Conservation (phyloP, 2,329 filamentous ascomycete genomes). For the Xylariaceae sp. region DNA sequence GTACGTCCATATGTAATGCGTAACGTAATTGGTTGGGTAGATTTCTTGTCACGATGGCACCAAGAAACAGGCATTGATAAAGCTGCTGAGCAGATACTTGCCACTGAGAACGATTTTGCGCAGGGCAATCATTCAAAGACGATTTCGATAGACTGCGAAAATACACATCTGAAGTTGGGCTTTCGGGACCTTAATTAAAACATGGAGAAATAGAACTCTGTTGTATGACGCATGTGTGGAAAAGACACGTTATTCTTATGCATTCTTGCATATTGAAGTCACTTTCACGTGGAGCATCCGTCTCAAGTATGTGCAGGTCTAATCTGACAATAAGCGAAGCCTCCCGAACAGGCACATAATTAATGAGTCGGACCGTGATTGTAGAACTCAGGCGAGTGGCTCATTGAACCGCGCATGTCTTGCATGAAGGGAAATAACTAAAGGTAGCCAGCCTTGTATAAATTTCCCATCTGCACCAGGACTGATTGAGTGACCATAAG, state of each 20-base stretch:
- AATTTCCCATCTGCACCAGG: constrained; percentile 11
- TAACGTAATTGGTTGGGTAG: constrained; percentile 12
- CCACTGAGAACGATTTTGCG: constrained; percentile 11
- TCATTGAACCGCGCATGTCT: constrained; percentile 22
- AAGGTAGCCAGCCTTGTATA: constrained; percentile 22
- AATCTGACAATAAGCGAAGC: constrained; percentile 17
- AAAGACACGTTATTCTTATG: constrained; percentile 16
- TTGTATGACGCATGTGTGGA: constrained; percentile 20
- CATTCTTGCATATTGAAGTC: constrained; percentile 14
- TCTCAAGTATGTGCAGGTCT: constrained; percentile 7
- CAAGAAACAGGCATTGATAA: constrained; percentile 17
- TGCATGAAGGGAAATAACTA: constrained; percentile 24
- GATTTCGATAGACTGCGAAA: constrained; percentile 12
- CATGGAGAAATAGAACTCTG: constrained; percentile 4
- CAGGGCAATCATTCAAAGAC: constrained; percentile 13
- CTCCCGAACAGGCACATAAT: constrained; percentile 11
- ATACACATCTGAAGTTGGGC: background rate
- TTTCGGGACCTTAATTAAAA: background rate
- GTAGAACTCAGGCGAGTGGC: constrained; percentile 15
- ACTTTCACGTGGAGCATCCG: background rate
- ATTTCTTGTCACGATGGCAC: constrained; percentile 10
- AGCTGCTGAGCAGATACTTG: constrained; percentile 10
- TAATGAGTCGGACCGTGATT: constrained; percentile 16
- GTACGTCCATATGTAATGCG: constrained; percentile 18
- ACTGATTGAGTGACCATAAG: constrained; percentile 11